These are phyloP conservation scores for Leccinum griseonigrum DNA, from an alignment of 1,284 basidiomycete species.

Conservation along the genomic window DNA sequence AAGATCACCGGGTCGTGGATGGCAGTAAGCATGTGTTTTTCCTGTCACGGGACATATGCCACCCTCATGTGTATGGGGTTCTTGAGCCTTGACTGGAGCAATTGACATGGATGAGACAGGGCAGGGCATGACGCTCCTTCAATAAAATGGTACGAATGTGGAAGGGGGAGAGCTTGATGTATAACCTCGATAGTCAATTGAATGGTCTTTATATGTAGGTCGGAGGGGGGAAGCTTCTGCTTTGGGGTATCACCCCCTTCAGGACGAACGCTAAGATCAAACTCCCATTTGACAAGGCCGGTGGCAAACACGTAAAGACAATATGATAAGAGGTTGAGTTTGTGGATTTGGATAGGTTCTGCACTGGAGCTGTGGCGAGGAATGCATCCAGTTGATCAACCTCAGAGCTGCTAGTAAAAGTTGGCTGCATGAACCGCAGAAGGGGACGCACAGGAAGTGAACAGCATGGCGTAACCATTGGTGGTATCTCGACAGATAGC, in stretches of 20 bases:
- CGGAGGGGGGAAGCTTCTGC: background rate
- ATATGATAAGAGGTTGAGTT: slow-evolving; percentile 10
- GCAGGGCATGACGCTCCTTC: slow-evolving; percentile 16
- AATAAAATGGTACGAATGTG: background rate
- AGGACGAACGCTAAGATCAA: background rate
- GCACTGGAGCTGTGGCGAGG: background rate
- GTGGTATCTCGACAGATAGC: background rate
- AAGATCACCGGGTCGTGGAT: slow-evolving; percentile 26
- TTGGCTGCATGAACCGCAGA: background rate
- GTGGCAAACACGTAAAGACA: slow-evolving; percentile 7
- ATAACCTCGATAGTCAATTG: background rate
- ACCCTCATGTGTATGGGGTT: slow-evolving; percentile 20
- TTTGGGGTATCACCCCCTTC: slow-evolving; percentile 2
- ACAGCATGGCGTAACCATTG: slow-evolving; percentile 12
- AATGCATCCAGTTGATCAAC: background rate
- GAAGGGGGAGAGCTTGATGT: background rate
- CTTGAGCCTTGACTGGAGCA: slow-evolving; percentile 8
- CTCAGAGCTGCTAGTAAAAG: background rate
- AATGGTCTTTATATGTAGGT: slow-evolving; percentile 19
- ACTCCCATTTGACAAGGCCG: background rate
- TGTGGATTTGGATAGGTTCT: slow-evolving; percentile 14
- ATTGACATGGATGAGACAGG: slow-evolving; percentile 13
- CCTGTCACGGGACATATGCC: slow-evolving; percentile 29
- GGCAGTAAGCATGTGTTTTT: slow-evolving; percentile 27
- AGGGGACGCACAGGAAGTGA: slow-evolving; percentile 10